Conservation (phyloP, 176 grass and related monocot species). For the Aegilops longissima region DNA sequence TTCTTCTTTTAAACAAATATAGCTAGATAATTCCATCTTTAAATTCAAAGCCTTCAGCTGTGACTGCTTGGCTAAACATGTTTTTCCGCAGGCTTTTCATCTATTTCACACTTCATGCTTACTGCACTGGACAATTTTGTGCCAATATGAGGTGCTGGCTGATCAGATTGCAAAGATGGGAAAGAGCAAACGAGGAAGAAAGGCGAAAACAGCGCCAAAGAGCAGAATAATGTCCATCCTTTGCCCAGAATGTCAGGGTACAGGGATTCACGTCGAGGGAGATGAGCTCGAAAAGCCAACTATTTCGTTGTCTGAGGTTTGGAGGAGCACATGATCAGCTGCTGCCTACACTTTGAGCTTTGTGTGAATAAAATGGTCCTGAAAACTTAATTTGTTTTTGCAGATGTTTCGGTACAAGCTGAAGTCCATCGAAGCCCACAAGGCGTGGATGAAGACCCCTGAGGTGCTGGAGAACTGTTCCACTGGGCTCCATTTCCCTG, state of each 20-base stretch:
- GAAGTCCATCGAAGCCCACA: slow-evolving; percentile 93
- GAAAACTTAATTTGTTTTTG: slow-evolving; percentile 6
- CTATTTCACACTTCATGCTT: slow-evolving; percentile 76
- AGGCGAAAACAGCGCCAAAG: slow-evolving; percentile 62
- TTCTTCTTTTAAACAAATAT: background rate
- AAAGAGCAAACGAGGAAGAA: slow-evolving; percentile 79
- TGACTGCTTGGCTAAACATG: background rate
- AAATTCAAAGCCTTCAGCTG: background rate
- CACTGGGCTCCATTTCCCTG: slow-evolving; percentile 80
- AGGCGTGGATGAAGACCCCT: slow-evolving; percentile 95
- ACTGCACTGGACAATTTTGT: slow-evolving; percentile 89
- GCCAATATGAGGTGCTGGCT: slow-evolving; percentile 71
- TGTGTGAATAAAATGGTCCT: background rate
- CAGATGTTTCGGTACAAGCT: slow-evolving; percentile 96
- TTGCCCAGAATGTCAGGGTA: slow-evolving; percentile 94
- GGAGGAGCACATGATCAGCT: background rate
- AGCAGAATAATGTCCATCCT: slow-evolving; percentile 64
- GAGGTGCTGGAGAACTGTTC: slow-evolving; percentile 89
- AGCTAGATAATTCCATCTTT: background rate
- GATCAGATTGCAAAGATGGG: slow-evolving; percentile 53
- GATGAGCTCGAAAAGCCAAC: slow-evolving; percentile 91
- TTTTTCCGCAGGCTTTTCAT: slow-evolving; percentile 40
- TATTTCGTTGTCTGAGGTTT: slow-evolving; percentile 85
- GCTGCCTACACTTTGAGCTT: background rate
- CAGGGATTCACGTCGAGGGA: slow-evolving; percentile 63